phyloP scores from a whole-genome alignment of 176 grass and related monocot species.

The Luzula sylvatica region DNA sequence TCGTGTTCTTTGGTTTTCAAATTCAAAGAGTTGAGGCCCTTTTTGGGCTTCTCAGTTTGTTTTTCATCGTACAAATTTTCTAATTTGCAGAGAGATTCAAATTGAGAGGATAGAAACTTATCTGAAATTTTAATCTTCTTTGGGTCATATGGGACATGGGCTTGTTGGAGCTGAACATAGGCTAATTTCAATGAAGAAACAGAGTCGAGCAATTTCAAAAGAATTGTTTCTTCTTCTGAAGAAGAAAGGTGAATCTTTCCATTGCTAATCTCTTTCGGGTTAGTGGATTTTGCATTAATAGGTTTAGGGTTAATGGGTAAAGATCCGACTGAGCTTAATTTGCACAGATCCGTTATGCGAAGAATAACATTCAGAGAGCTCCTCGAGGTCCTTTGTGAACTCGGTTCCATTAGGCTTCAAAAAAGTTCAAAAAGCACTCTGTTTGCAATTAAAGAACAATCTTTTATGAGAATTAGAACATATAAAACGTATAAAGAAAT shows the following conservation, averaged over 20 bases:
- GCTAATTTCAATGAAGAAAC: slow-evolving; percentile 54
- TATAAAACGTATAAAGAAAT: too few species aligned
- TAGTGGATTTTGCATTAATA: slow-evolving; percentile 23
- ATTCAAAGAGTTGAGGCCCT: slow-evolving; percentile 20
- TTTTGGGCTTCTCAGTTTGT: slow-evolving; percentile 25
- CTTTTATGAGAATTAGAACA: background rate
- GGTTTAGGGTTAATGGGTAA: slow-evolving; percentile 14
- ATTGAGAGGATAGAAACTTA: slow-evolving; percentile 36
- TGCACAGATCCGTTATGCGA: slow-evolving; percentile 64
- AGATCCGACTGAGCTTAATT: slow-evolving; percentile 44
- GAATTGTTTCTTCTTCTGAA: slow-evolving; percentile 32
- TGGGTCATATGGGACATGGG: slow-evolving; percentile 45
- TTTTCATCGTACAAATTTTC: slow-evolving; percentile 44
- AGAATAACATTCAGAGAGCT: slow-evolving; percentile 25
- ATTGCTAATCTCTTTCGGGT: slow-evolving; percentile 24
- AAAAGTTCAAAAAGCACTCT: slow-evolving; percentile 11
- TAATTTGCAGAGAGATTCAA: slow-evolving; percentile 36
- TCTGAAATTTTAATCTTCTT: slow-evolving; percentile 30
- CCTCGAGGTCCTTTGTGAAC: slow-evolving; percentile 28
- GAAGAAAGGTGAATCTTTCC: slow-evolving; percentile 20
- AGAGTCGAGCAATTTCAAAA: slow-evolving; percentile 40
- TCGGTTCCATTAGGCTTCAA: slow-evolving; percentile 37
- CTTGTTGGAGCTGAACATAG: slow-evolving; percentile 61
- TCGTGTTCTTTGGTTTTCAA: slow-evolving; percentile 42
- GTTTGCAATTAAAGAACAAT: slow-evolving; percentile 6